These are phyloP conservation scores for Boletus vinaceobasis DNA, from an alignment of 768 basidiomycete species.

Conservation along the genomic window DNA sequence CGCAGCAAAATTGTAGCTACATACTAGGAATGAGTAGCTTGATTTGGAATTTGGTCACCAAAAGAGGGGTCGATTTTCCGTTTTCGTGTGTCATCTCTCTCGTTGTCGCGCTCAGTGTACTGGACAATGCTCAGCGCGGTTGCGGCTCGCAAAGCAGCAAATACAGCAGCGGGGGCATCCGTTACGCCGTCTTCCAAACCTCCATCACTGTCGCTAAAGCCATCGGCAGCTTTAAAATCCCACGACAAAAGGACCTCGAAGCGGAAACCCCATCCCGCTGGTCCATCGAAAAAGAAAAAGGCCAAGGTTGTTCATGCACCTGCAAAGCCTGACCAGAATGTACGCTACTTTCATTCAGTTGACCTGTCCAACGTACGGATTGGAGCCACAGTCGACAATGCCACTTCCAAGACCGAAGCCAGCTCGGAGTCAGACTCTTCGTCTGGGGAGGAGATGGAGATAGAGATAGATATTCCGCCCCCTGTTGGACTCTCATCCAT, in stretches of 20 bases:
- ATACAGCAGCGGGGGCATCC: constrained; percentile 28
- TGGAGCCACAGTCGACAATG: constrained; percentile 26
- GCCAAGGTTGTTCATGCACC: constrained; percentile 27
- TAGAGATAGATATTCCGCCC: constrained; percentile 14
- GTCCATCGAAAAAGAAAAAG: constrained; percentile 28
- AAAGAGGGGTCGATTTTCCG: constrained; percentile 1
- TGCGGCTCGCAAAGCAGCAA: constrained; percentile 65
- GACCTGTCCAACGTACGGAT: constrained; percentile 34
- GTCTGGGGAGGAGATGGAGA: constrained; percentile 24
- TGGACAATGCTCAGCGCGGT: constrained; percentile 64
- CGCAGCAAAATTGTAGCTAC: not conserved
- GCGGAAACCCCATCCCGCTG: constrained; percentile 38
- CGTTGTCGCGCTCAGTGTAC: not conserved
- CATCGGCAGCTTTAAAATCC: not conserved
- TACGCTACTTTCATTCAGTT: constrained; percentile 34
- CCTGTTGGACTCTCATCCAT: constrained; percentile 11
- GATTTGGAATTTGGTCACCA: not conserved
- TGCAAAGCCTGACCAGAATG: constrained; percentile 16
- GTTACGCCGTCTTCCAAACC: constrained; percentile 10
- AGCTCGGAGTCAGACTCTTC: constrained; percentile 30
- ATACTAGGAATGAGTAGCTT: too few relatives aligned
- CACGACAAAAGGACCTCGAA: constrained; percentile 36
- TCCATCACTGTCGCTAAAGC: constrained; percentile 12
- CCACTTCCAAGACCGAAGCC: constrained; percentile 35
- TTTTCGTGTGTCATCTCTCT: not conserved